Evolutionary conservation across 169 alveolate species (phyloP).

Genomic region (Plasmodium knowlesi): DNA sequence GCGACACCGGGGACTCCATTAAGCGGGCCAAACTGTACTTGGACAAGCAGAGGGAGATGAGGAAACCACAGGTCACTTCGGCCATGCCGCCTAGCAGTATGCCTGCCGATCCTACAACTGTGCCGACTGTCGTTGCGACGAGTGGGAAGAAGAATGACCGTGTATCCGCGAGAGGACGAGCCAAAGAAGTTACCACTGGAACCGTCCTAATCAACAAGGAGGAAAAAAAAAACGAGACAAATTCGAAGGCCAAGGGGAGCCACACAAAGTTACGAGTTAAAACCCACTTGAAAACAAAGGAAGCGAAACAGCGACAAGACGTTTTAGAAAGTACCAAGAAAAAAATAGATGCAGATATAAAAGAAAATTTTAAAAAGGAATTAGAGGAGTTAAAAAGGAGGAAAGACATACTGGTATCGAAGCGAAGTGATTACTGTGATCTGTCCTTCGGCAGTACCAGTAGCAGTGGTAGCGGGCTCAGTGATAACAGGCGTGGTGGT

Average conservation of each 20-base stretch:
- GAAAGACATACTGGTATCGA: slow-evolving; percentile 28
- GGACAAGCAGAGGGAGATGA: background rate
- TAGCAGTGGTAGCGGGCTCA: slow-evolving; percentile 5
- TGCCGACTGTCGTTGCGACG: background rate
- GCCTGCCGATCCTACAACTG: too few relatives aligned
- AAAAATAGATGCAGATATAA: slow-evolving; percentile 18
- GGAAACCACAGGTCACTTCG: background rate
- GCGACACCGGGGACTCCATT: background rate
- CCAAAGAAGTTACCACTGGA: background rate
- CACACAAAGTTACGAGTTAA: background rate
- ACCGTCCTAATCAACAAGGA: background rate
- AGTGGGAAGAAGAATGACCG: background rate
- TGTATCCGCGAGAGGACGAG: background rate
- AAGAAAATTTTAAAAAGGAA: slow-evolving; percentile 33
- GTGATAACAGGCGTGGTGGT: background rate
- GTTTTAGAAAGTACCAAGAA: background rate
- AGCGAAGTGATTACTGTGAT: slow-evolving; percentile 1
- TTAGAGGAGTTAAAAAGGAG: slow-evolving; percentile 48
- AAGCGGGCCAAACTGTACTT: slow-evolving; percentile 27
- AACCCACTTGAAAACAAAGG: background rate
- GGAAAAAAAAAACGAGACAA: background rate
- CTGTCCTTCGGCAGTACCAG: slow-evolving; percentile 45
- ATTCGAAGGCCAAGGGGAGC: background rate
- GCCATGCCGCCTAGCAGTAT: background rate
- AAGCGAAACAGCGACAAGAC: background rate